These are phyloP conservation scores for Lotus japonicus DNA, from an alignment of 306 rosid species.

Conservation along the genomic window DNA sequence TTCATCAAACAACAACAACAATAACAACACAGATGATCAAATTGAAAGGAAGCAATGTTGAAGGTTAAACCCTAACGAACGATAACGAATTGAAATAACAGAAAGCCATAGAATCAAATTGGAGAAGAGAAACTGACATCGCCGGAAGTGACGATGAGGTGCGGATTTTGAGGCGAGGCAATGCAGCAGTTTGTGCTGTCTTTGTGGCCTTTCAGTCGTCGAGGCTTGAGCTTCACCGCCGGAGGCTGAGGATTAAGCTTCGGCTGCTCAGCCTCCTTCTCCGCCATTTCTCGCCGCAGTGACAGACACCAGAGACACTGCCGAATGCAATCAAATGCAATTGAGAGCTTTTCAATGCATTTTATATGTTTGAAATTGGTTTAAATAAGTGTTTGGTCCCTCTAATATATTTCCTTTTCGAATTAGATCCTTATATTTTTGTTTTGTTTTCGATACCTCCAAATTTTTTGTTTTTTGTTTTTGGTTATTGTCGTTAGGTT, in stretches of 20 bases:
- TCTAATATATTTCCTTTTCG: no score
- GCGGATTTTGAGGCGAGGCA: slow-evolving; percentile 57
- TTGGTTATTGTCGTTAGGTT: no score
- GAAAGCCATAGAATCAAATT: background rate
- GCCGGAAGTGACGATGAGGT: slow-evolving; percentile 65
- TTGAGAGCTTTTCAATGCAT: no score
- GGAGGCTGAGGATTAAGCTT: background rate
- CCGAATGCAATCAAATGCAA: no score
- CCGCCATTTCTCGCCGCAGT: no score
- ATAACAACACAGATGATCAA: background rate
- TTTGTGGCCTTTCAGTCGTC: slow-evolving; percentile 68
- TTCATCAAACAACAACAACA: background rate
- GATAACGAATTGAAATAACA: background rate
- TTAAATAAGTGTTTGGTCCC: no score
- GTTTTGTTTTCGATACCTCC: no score
- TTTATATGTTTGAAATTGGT: no score
- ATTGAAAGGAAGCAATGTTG: background rate
- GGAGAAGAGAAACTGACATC: slow-evolving; percentile 38
- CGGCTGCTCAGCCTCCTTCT: background rate
- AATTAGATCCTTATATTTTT: no score
- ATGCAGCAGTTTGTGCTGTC: slow-evolving; percentile 68
- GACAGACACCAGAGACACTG: no score
- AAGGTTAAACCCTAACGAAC: slow-evolving; percentile 1
- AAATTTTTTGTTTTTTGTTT: no score
- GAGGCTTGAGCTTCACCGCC: slow-evolving; percentile 22